These are phyloP conservation scores for Farysia itapuensis DNA, from an alignment of 1,284 basidiomycete genomes.

Conservation along the genomic window DNA sequence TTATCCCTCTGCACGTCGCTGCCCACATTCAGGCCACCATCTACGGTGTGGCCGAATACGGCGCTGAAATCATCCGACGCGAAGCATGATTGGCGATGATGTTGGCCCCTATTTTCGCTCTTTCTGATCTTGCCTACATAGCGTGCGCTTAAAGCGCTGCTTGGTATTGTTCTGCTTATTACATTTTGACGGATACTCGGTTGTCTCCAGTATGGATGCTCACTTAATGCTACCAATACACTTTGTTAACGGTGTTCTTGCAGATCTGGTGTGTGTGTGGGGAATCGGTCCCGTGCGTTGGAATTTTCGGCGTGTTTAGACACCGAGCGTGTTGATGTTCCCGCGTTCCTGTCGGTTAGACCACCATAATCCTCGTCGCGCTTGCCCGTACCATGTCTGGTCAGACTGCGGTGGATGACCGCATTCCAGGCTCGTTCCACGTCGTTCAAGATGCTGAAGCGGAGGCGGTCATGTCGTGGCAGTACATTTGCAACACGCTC, in stretches of 20 bases:
- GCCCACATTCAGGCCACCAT: conserved; percentile 66
- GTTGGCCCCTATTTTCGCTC: too few species aligned
- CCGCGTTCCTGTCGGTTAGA: neutral
- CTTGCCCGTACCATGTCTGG: neutral
- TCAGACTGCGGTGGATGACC: conserved; percentile 14
- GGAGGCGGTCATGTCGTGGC: conserved; percentile 20
- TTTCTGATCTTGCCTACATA: too few species aligned
- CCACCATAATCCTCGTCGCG: neutral
- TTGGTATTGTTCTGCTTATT: too few species aligned
- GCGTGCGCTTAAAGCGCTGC: too few species aligned
- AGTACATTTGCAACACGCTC: conserved; percentile 12
- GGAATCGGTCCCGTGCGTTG: neutral
- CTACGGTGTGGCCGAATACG: conserved; percentile 61
- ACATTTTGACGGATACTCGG: too few species aligned
- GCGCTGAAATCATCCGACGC: conserved; percentile 46
- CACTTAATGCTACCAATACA: too few species aligned
- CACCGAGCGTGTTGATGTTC: neutral
- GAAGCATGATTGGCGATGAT: too few species aligned
- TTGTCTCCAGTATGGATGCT: too few species aligned
- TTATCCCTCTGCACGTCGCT: conserved; percentile 53
- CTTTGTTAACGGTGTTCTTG: too few species aligned
- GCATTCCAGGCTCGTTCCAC: conserved; percentile 6
- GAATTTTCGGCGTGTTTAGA: too few species aligned
- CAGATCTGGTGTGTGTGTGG: too few species aligned
- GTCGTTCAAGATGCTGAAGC: neutral